Percentiles rank a stretch among this genome's conserved stretches.
phyloP scores from a whole-genome alignment of 306 rosid species.

The Lablab purpureus region DNA sequence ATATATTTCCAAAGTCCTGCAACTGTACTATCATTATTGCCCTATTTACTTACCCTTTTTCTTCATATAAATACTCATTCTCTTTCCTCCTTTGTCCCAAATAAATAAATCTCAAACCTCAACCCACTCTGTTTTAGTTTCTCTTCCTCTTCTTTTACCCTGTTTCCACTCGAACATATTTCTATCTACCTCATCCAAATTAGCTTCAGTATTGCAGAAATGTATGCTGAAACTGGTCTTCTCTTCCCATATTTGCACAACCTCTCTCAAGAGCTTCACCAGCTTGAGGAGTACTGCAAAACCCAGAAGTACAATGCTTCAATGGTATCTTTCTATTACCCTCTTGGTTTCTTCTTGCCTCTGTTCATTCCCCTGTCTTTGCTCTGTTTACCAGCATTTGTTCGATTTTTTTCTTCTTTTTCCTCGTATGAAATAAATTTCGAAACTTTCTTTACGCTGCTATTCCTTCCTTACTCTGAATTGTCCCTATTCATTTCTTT shows the following conservation, averaged over 20 bases:
- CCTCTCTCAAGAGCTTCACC: constrained; percentile 79
- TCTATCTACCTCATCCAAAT: background rate
- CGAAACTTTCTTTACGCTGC: constrained; percentile 14
- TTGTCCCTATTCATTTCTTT: constrained; percentile 21
- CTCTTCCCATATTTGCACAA: constrained; percentile 73
- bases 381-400: constrained; percentile 50
- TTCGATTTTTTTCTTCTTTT: constrained; percentile 30
- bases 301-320: constrained; percentile 68
- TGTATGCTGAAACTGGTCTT: constrained; percentile 84
- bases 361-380: constrained; percentile 27
- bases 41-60: constrained; percentile 44
- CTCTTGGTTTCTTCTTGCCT: background rate
- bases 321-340: constrained; percentile 55
- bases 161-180: background rate
- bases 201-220: constrained; percentile 54
- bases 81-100: constrained; percentile 38
- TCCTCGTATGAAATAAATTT: constrained; percentile 27
- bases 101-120: constrained; percentile 30
- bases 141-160: constrained; percentile 38
- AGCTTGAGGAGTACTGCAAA: constrained; percentile 79
- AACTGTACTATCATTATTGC: constrained; percentile 44
- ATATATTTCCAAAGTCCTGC: constrained; percentile 39
- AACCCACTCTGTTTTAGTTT: background rate
- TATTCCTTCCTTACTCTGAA: constrained; percentile 23
- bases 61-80: constrained; percentile 47